Percentiles rank a stretch among this genome's conserved stretches.
phyloP scores from a whole-genome alignment of 305 asterid species.

The Fraxinus dipetala region DNA sequence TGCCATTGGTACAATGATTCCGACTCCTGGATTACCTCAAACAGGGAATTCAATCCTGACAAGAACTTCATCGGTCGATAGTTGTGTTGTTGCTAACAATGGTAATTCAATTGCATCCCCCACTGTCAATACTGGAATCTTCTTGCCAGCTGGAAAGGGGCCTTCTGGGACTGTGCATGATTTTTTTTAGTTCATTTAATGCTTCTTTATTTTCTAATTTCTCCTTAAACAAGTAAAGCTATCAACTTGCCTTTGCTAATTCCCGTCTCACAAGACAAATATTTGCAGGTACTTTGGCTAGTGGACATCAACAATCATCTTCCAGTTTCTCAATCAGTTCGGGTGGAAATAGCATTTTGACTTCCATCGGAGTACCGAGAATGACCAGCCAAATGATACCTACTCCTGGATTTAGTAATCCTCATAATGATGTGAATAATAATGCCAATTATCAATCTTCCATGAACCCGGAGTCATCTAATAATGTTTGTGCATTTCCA shows the following conservation, averaged over 20 bases:
- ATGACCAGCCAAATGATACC: constrained; percentile 95
- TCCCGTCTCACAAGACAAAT: constrained; percentile 29
- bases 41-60: constrained; percentile 52
- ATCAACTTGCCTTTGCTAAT: constrained; percentile 18
- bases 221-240: constrained; percentile 5
- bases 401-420: constrained; percentile 80
- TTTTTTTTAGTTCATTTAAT: constrained; percentile 55
- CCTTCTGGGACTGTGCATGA: constrained; percentile 55
- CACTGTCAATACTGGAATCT: constrained; percentile 50
- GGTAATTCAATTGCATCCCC: constrained; percentile 45
- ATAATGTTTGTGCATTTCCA: constrained; percentile 50
- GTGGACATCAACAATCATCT: constrained; percentile 66
- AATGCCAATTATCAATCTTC: constrained; percentile 50
- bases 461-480: constrained; percentile 62
- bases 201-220: constrained; percentile 35
- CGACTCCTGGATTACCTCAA: constrained; percentile 94
- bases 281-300: constrained; percentile 58
- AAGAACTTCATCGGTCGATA: constrained; percentile 54
- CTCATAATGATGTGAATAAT: constrained; percentile 44
- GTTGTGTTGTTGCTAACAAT: constrained; percentile 46
- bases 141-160: constrained; percentile 55
- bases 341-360: constrained; percentile 59
- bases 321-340: constrained; percentile 60
- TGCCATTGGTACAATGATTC: constrained; percentile 89
- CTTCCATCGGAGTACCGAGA: constrained; percentile 73